Evolutionary conservation across 495 filamentous ascomycete genomes (phyloP).

Genomic region (Aspergillus asperescens): DNA sequence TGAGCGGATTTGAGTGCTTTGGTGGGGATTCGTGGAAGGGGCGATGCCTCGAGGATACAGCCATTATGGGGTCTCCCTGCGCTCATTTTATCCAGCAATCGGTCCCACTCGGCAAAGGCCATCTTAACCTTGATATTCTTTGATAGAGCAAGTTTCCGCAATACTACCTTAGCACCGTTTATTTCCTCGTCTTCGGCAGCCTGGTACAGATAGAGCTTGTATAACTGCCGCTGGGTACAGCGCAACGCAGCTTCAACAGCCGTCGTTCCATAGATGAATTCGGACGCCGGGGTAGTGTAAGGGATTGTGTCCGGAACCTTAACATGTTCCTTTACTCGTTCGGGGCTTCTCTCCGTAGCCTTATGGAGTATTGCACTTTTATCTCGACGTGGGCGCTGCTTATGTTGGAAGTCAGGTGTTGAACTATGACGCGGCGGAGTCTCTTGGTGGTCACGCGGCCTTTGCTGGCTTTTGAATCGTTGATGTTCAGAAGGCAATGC

Average conservation of each 20-base stretch:
- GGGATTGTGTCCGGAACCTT: slow-evolving; percentile 56
- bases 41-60: slow-evolving; percentile 81
- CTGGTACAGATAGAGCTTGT: slow-evolving; percentile 75
- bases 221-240: slow-evolving; percentile 62
- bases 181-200: slow-evolving; percentile 38
- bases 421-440: not conserved
- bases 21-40: slow-evolving; percentile 69
- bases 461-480: slow-evolving; percentile 5
- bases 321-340: slow-evolving; percentile 38
- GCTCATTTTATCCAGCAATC: slow-evolving; percentile 77
- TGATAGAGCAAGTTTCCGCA: slow-evolving; percentile 56
- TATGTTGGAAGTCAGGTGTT: not conserved
- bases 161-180: slow-evolving; percentile 33
- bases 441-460: not conserved
- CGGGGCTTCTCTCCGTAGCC: slow-evolving; percentile 28
- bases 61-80: slow-evolving; percentile 84
- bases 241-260: slow-evolving; percentile 78
- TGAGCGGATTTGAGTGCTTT: slow-evolving; percentile 47
- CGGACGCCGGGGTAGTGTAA: slow-evolving; percentile 78
- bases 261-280: slow-evolving; percentile 83
- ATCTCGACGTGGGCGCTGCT: not conserved
- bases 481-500: slow-evolving; percentile 26
- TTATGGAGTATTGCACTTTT: slow-evolving; percentile 19
- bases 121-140: slow-evolving; percentile 52
- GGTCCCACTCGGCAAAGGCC: slow-evolving; percentile 49